These are phyloP conservation scores for Pseudogymnoascus destructans DNA, from an alignment of 2,329 filamentous ascomycete genomes.

Conservation along the genomic window DNA sequence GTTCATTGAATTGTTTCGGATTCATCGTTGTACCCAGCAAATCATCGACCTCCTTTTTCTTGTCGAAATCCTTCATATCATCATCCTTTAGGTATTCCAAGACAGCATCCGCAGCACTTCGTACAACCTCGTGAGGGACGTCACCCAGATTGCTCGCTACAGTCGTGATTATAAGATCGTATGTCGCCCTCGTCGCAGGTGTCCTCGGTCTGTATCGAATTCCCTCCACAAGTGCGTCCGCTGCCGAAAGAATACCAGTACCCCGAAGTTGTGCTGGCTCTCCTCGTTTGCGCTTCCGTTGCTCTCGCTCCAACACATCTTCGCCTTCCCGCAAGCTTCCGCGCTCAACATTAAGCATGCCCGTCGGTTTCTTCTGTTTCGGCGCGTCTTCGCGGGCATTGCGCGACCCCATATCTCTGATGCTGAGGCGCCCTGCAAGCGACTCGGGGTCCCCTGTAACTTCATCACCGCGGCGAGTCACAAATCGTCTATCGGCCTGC, in stretches of 20 bases:
- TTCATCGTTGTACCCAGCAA: constrained; percentile 71
- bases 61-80: constrained; percentile 90
- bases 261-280: constrained; percentile 58
- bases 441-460: constrained; percentile 96
- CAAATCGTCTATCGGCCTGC: constrained; percentile 96
- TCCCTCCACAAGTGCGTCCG: constrained; percentile 79
- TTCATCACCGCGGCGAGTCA: constrained; percentile 84
- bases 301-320: constrained; percentile 70
- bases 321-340: constrained; percentile 67
- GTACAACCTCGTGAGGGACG: constrained; percentile 79
- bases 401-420: constrained; percentile 85
- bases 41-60: constrained; percentile 95
- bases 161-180: constrained; percentile 85
- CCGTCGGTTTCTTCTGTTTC: constrained; percentile 56
- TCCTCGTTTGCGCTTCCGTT: constrained; percentile 70
- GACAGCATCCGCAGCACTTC: constrained; percentile 85
- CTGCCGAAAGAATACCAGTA: constrained; percentile 67
- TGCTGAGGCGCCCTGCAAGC: constrained; percentile 82
- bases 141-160: constrained; percentile 83
- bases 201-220: constrained; percentile 86
- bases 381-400: constrained; percentile 69
- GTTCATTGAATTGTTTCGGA: constrained; percentile 88
- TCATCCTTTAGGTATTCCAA: constrained; percentile 91
- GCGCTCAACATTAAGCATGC: constrained; percentile 57
- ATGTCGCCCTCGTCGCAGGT: constrained; percentile 79